These are phyloP conservation scores for Nigrospora sphaerica DNA, from an alignment of 2,329 filamentous ascomycete species.

Conservation along the genomic window DNA sequence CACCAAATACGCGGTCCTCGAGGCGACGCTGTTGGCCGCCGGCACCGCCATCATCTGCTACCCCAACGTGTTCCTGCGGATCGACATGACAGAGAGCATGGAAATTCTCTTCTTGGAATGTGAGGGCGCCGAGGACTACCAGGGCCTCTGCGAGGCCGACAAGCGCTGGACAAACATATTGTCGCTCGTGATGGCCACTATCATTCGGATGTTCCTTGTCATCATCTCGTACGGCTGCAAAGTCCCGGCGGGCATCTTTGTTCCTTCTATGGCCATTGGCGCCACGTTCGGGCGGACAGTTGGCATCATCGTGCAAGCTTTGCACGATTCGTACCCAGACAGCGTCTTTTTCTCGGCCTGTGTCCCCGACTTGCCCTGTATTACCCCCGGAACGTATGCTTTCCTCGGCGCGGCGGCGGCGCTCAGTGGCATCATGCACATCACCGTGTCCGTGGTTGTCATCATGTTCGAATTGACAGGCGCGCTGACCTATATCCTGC, in stretches of 20 bases:
- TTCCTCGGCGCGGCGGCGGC: slow-evolving; percentile 90
- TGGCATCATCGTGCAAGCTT: slow-evolving; percentile 86
- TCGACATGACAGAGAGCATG: slow-evolving; percentile 99
- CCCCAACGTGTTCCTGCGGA: slow-evolving; percentile 87
- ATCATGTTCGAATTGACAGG: slow-evolving; percentile 99
- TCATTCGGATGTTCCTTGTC: slow-evolving; percentile 75
- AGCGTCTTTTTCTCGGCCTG: slow-evolving; percentile 85
- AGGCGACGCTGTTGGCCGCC: slow-evolving; percentile 76
- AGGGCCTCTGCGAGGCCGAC: slow-evolving; percentile 75
- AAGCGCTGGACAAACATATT: slow-evolving; percentile 72
- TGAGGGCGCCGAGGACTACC: slow-evolving; percentile 79
- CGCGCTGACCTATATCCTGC: slow-evolving; percentile 93
- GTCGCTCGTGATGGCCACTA: slow-evolving; percentile 71
- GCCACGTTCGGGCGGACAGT: slow-evolving; percentile 89
- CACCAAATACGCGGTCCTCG: slow-evolving; percentile 72
- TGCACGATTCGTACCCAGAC: slow-evolving; percentile 76
- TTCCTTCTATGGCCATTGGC: slow-evolving; percentile 95
- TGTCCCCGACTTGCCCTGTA: slow-evolving; percentile 86
- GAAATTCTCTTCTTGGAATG: slow-evolving; percentile 95
- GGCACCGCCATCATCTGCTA: slow-evolving; percentile 91
- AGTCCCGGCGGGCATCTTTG: slow-evolving; percentile 95
- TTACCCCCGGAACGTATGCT: slow-evolving; percentile 94
- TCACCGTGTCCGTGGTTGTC: slow-evolving; percentile 92
- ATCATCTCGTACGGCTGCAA: slow-evolving; percentile 98
- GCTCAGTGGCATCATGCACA: slow-evolving; percentile 94